A percentile compares a stretch with the other conserved stretches of the same genome.
phyloP scores from a whole-genome alignment of 2,329 filamentous ascomycete genomes.

The Fusarium sp. region DNA sequence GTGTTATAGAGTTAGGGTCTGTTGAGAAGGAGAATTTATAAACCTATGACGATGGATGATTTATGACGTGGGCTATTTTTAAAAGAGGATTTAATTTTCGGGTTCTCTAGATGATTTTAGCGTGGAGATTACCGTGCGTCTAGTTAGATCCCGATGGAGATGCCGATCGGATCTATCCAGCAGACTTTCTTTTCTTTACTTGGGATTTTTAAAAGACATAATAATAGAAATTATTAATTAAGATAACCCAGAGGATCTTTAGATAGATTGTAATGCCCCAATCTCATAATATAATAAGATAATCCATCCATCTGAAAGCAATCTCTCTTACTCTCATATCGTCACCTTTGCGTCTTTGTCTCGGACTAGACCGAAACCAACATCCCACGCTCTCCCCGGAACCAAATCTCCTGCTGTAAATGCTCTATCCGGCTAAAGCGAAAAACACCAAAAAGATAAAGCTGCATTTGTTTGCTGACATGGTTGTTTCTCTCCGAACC shows the following conservation, averaged over 20 bases:
- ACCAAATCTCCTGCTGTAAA: not conserved
- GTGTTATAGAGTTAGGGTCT: not conserved
- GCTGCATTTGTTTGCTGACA: not conserved
- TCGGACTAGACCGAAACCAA: not conserved
- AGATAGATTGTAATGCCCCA: no score
- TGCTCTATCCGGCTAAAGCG: not conserved
- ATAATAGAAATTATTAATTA: no score
- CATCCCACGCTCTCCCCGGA: not conserved
- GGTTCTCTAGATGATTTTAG: not conserved
- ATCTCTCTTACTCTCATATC: not conserved
- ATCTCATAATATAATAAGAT: no score
- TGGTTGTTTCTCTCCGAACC: not conserved
- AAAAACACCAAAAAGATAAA: not conserved
- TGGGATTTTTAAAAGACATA: no score
- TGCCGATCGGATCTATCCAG: not conserved
- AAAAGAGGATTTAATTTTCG: not conserved
- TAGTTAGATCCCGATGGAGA: not conserved
- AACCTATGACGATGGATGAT: not conserved
- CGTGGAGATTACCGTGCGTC: not conserved
- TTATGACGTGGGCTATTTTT: not conserved
- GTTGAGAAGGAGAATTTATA: not conserved
- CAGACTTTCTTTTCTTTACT: no score
- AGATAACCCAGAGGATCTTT: no score
- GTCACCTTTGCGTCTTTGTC: not conserved
- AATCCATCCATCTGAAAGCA: no score